phyloP scores from a whole-genome alignment of 2,329 filamentous ascomycete species.

The Fusarium proliferatum region DNA sequence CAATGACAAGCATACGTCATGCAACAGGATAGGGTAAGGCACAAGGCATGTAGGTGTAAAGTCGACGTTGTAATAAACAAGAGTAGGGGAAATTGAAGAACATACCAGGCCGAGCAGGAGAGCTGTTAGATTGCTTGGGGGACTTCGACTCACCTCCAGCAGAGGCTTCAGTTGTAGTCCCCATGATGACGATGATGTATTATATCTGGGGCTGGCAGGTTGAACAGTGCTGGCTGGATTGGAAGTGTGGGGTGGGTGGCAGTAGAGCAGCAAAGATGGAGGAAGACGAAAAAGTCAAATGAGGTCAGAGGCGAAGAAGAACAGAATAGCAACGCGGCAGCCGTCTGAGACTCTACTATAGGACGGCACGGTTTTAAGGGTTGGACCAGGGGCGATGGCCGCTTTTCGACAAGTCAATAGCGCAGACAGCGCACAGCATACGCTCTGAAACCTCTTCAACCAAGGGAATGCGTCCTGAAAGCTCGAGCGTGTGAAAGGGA shows the following conservation, averaged over 20 bases:
- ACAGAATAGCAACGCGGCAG: slow-evolving; percentile 38
- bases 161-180: slow-evolving; percentile 55
- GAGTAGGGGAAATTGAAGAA: slow-evolving; percentile 17
- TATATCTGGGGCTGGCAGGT: slow-evolving; percentile 49
- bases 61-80: not conserved
- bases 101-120: slow-evolving; percentile 59
- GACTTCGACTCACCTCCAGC: slow-evolving; percentile 60
- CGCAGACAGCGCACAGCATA: slow-evolving; percentile 30
- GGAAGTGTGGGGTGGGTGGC: slow-evolving; percentile 46
- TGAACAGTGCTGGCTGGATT: slow-evolving; percentile 37
- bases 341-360: slow-evolving; percentile 40
- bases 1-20: slow-evolving; percentile 44
- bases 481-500: slow-evolving; percentile 13
- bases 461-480: slow-evolving; percentile 11
- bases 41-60: not conserved
- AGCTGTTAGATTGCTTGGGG: slow-evolving; percentile 58
- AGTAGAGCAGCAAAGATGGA: slow-evolving; percentile 42
- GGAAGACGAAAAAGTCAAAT: slow-evolving; percentile 50
- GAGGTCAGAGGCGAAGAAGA: slow-evolving; percentile 54
- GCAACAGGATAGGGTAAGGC: slow-evolving; percentile 10
- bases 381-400: slow-evolving; percentile 38
- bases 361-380: slow-evolving; percentile 32
- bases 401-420: slow-evolving; percentile 38
- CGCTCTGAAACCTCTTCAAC: slow-evolving; percentile 18
- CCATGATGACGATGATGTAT: slow-evolving; percentile 62